These are phyloP conservation scores for Bipolaris cookei DNA, from an alignment of 2,329 filamentous ascomycete species.

Conservation along the genomic window DNA sequence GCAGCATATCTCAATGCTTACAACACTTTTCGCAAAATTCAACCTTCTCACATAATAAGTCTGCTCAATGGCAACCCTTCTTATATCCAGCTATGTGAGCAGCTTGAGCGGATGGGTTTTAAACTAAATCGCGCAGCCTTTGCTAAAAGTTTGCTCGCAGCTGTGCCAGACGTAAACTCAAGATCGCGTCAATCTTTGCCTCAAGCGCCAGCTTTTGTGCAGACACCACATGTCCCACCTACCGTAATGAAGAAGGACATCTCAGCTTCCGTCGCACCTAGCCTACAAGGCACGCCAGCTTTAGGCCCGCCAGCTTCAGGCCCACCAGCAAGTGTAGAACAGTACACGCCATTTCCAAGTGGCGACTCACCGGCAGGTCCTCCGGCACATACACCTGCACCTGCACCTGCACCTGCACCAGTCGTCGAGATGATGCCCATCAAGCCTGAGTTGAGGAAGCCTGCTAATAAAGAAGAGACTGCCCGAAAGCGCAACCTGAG, in stretches of 20 bases:
- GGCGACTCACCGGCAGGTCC: conserved; percentile 22
- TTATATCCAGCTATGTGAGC: conserved; percentile 62
- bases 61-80: conserved; percentile 62
- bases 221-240: conserved; percentile 26
- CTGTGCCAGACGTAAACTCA: conserved; percentile 53
- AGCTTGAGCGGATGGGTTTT: conserved; percentile 58
- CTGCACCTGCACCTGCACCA: conserved; percentile 19
- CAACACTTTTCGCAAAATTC: conserved; percentile 52
- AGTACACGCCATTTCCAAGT: conserved; percentile 25
- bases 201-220: conserved; percentile 16
- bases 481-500: conserved; percentile 62
- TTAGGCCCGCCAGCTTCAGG: conserved; percentile 17
- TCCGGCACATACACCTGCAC: conserved; percentile 25
- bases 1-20: conserved; percentile 54
- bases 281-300: conserved; percentile 22
- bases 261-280: conserved; percentile 25
- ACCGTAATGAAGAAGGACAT: conserved; percentile 32
- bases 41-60: conserved; percentile 50
- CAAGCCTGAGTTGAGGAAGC: conserved; percentile 38
- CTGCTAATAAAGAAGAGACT: conserved; percentile 60
- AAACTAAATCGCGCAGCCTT: conserved; percentile 60
- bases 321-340: not conserved
- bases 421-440: conserved; percentile 44
- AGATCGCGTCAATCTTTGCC: conserved; percentile 27
- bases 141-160: conserved; percentile 58